A percentile compares a stretch with the other conserved stretches of the same genome.
Conservation (phyloP, 2,329 filamentous ascomycete species). For the Zarea fungicola region DNA sequence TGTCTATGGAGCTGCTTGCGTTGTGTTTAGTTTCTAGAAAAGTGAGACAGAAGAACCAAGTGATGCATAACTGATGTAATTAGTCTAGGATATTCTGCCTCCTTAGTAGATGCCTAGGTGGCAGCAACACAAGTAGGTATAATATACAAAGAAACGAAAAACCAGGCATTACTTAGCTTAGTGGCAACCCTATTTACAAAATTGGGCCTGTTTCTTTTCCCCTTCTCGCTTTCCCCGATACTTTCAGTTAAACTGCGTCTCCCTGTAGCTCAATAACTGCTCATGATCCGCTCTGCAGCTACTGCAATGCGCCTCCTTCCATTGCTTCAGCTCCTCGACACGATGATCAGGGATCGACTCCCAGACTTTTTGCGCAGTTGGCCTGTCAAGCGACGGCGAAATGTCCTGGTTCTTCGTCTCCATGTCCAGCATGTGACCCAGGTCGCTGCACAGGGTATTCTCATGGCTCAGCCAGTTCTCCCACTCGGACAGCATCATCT, state of each 20-base stretch:
- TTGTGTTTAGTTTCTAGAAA: no score
- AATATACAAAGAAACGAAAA: no score
- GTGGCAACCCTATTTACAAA: no score
- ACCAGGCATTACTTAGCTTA: no score
- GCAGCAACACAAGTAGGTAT: no score
- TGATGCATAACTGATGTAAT: no score
- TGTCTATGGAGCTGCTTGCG: no score
- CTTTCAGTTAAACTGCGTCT: neutral
- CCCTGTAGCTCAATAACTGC: neutral
- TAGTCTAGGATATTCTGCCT: no score
- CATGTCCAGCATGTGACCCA: constrained; percentile 39
- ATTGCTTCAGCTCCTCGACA: constrained; percentile 8
- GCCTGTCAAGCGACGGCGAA: constrained; percentile 13
- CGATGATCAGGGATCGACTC: constrained; percentile 16
- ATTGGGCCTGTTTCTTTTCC: neutral
- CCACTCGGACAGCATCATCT: constrained; percentile 84
- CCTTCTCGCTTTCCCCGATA: neutral
- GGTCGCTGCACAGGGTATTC: constrained; percentile 65
- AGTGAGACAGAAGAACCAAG: no score
- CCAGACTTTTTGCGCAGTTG: constrained; percentile 28
- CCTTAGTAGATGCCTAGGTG: no score
- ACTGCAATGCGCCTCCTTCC: constrained; percentile 6
- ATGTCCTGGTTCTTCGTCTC: constrained; percentile 19
- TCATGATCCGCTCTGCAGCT: constrained; percentile 8
- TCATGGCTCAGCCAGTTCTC: constrained; percentile 88